phyloP scores from a whole-genome alignment of 805 yeast species.

The Debaryomyces tyrocola region DNA sequence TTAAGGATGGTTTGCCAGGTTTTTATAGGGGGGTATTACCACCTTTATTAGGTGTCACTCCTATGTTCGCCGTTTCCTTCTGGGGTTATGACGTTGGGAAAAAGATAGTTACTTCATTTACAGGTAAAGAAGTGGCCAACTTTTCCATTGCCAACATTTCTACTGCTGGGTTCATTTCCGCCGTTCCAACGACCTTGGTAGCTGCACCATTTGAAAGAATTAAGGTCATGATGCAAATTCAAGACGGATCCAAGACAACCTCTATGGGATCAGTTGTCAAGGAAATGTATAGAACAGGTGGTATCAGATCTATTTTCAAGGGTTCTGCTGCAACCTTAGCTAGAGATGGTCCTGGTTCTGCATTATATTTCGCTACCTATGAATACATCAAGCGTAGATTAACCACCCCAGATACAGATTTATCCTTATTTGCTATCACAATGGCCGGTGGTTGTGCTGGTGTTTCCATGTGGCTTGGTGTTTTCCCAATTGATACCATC shows the following conservation, averaged over 20 bases:
- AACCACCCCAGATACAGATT: constrained; percentile 52
- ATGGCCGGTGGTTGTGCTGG: constrained; percentile 97
- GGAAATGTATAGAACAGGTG: constrained; percentile 76
- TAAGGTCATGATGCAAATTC: constrained; percentile 88
- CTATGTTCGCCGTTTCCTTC: constrained; percentile 96
- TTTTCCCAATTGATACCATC: constrained; percentile 95
- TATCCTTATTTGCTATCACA: constrained; percentile 73
- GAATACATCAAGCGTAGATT: constrained; percentile 71
- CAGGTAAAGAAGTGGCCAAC: constrained; percentile 36
- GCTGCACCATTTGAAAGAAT: constrained; percentile 98
- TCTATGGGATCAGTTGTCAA: constrained; percentile 61
- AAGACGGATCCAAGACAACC: constrained; percentile 44
- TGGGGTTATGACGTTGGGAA: constrained; percentile 98
- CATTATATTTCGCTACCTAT: constrained; percentile 92
- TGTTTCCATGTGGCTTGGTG: constrained; percentile 93
- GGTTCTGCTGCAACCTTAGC: constrained; percentile 92
- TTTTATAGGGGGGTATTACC: constrained; percentile 93
- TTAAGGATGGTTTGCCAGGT: constrained; percentile 74
- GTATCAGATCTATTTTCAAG: constrained; percentile 78
- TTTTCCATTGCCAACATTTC: constrained; percentile 72
- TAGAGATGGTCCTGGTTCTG: constrained; percentile 97
- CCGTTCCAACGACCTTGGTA: constrained; percentile 90
- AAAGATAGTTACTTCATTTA: constrained; percentile 54
- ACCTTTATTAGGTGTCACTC: constrained; percentile 94
- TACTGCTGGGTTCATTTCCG: constrained; percentile 91